Evolutionary conservation across 202 grass and related monocot genomes (phyloP).

Genomic region (Carex sylvatica): DNA sequence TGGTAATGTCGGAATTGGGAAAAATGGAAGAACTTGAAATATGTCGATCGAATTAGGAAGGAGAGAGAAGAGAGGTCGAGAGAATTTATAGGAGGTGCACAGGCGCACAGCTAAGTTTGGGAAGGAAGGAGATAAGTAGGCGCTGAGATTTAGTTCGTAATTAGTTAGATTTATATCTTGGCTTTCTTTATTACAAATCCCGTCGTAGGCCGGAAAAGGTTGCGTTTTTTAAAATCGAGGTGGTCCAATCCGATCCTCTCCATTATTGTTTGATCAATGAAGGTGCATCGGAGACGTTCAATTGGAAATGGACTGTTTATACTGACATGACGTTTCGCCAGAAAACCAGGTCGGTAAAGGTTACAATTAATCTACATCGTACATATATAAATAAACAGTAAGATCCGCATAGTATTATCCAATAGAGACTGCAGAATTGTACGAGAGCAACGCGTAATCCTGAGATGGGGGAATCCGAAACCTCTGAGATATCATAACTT

Average conservation of each 20-base stretch:
- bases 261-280: background rate
- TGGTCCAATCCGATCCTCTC: background rate
- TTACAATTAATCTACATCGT: background rate
- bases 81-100: constrained; percentile 4
- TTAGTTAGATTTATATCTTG: background rate
- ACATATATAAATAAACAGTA: background rate
- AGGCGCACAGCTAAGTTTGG: background rate
- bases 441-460: background rate
- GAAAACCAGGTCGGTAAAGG: background rate
- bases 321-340: background rate
- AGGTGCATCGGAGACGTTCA: background rate
- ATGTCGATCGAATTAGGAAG: background rate
- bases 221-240: background rate
- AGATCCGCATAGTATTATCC: background rate
- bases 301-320: background rate
- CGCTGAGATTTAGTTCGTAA: constrained; percentile 20
- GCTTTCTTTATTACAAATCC: background rate
- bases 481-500: no score
- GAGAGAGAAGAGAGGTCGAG: background rate
- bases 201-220: background rate
- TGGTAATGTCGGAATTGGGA: background rate
- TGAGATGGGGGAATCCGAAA: background rate
- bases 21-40: background rate
- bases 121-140: background rate
- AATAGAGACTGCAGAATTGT: background rate